These are phyloP conservation scores for Populus hybrid DNA, from an alignment of 441 rosid species.

Conservation along the genomic window DNA sequence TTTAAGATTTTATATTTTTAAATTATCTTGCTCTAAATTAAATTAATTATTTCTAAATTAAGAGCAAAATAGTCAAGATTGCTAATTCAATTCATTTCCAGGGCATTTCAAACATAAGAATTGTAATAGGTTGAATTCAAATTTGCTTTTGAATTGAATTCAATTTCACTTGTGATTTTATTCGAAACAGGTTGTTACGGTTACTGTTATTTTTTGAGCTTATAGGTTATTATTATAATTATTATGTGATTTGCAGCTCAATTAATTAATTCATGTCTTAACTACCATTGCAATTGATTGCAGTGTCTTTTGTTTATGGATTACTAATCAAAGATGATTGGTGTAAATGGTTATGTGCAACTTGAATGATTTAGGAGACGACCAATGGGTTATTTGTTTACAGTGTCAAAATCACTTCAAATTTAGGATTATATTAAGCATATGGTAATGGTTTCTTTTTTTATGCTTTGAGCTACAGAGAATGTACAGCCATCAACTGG, in stretches of 20 bases:
- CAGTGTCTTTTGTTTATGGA: not conserved
- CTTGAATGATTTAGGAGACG: not conserved
- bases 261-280: not conserved
- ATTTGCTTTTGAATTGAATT: too few species aligned
- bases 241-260: not conserved
- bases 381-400: not conserved
- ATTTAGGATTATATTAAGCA: not conserved
- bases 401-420: not conserved
- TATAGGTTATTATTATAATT: not conserved
- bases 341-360: not conserved
- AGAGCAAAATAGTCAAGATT: too few species aligned
- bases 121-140: too few species aligned
- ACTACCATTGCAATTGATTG: not conserved
- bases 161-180: too few species aligned
- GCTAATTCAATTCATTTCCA: too few species aligned
- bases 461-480: slow-evolving; percentile 37
- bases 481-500: slow-evolving; percentile 38
- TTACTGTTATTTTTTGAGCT: not conserved
- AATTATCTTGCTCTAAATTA: too few species aligned
- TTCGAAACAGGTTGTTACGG: too few species aligned
- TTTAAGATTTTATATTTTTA: too few species aligned
- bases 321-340: not conserved
- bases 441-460: not conserved
- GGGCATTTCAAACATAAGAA: too few species aligned
- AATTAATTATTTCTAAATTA: too few species aligned